Conservation (phyloP, 2,329 filamentous ascomycete genomes). For the Chrysoporthe puriensis region DNA sequence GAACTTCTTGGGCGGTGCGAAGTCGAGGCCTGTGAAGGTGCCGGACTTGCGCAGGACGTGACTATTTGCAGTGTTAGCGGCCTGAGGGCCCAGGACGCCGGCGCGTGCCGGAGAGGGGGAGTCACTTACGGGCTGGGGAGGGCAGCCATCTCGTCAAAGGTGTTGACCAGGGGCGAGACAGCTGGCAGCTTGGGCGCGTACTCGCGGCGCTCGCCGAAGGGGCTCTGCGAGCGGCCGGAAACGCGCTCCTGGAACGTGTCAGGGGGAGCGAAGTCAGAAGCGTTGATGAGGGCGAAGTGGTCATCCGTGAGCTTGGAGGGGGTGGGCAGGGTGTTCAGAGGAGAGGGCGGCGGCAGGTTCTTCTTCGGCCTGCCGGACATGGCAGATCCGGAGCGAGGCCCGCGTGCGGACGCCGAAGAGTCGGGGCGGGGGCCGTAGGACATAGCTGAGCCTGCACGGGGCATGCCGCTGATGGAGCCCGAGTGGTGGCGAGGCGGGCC, state of each 20-base stretch:
- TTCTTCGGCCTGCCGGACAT: slow-evolving; percentile 47
- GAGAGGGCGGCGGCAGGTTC: slow-evolving; percentile 70
- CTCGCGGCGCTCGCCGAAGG: slow-evolving; percentile 66
- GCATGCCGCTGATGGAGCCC: slow-evolving; percentile 55
- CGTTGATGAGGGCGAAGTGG: slow-evolving; percentile 66
- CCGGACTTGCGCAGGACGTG: slow-evolving; percentile 76
- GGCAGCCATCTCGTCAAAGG: slow-evolving; percentile 83
- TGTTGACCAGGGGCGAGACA: slow-evolving; percentile 77
- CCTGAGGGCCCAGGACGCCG: not conserved
- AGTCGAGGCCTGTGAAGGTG: slow-evolving; percentile 80
- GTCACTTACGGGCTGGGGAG: slow-evolving; percentile 88
- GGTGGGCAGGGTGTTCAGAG: slow-evolving; percentile 78
- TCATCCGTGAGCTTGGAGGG: slow-evolving; percentile 86
- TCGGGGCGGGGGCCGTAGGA: slow-evolving; percentile 40
- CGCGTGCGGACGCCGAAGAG: slow-evolving; percentile 39
- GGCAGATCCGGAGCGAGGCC: slow-evolving; percentile 55
- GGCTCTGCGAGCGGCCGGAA: slow-evolving; percentile 69
- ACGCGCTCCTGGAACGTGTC: slow-evolving; percentile 67
- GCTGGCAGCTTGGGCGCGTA: slow-evolving; percentile 75
- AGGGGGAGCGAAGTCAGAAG: slow-evolving; percentile 87
- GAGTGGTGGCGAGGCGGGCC: slow-evolving; percentile 43
- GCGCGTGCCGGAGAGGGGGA: not conserved
- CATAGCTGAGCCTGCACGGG: slow-evolving; percentile 52
- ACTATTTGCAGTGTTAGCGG: slow-evolving; percentile 45
- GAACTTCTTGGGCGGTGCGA: slow-evolving; percentile 77